Conservation (phyloP, 495 filamentous ascomycete species). For the Haplographium delicatum region DNA sequence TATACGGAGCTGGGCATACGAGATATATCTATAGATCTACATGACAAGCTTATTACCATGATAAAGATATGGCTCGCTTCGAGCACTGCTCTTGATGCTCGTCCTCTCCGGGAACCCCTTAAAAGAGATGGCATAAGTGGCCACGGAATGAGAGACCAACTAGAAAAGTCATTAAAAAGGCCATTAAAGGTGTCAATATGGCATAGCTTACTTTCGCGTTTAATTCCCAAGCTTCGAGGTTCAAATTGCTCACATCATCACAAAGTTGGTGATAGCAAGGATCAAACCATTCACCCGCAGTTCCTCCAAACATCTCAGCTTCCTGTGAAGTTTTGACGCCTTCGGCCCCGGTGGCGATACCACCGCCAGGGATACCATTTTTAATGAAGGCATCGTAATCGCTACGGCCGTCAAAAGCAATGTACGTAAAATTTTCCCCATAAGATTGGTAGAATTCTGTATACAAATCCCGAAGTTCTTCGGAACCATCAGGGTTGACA, state of each 20-base stretch:
- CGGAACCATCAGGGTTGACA: constrained; percentile 41
- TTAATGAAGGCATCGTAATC: constrained; percentile 53
- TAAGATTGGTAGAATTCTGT: constrained; percentile 43
- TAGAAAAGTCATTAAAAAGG: constrained; percentile 5
- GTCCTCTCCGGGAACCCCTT: constrained; percentile 46
- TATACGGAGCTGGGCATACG: too few species aligned
- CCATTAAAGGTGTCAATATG: neutral
- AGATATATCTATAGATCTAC: constrained; percentile 12
- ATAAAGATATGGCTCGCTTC: constrained; percentile 8
- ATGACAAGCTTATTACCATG: constrained; percentile 21
- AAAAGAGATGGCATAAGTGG: constrained; percentile 46
- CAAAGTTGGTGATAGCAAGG: constrained; percentile 53
- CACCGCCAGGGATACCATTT: constrained; percentile 47
- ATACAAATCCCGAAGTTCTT: constrained; percentile 46
- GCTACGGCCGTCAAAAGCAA: constrained; percentile 50
- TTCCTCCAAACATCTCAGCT: constrained; percentile 45
- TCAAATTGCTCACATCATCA: constrained; percentile 44
- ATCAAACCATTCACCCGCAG: constrained; percentile 46
- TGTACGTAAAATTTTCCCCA: constrained; percentile 45
- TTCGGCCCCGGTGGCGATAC: constrained; percentile 58
- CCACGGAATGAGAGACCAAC: constrained; percentile 52
- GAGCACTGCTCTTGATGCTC: neutral
- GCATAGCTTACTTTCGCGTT: constrained; percentile 43
- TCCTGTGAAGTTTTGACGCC: constrained; percentile 51
- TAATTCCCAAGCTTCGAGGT: constrained; percentile 45